Conservation (phyloP, 176 grass and related monocot genomes). For the Raddia guianensis region DNA sequence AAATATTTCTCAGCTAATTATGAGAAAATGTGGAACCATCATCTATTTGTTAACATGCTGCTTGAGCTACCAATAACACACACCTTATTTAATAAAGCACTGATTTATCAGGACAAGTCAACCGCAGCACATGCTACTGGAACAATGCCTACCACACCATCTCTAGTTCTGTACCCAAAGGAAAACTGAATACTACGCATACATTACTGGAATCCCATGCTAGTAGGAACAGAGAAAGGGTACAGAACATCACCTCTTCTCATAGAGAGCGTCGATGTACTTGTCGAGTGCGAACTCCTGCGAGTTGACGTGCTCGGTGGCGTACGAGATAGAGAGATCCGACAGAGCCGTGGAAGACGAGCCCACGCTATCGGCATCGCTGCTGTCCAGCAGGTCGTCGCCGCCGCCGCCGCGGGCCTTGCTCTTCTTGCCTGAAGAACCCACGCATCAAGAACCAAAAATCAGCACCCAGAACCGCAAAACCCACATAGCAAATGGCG, state of each 20-base stretch:
- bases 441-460: conserved; percentile 18
- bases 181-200: background rate
- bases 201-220: background rate
- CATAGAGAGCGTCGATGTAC: conserved; percentile 85
- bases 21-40: background rate
- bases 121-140: background rate
- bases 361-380: conserved; percentile 85
- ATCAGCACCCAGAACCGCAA: background rate
- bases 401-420: conserved; percentile 46
- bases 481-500: background rate
- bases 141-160: background rate
- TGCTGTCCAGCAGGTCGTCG: conserved; percentile 81
- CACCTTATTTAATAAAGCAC: background rate
- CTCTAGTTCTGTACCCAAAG: background rate
- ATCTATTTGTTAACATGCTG: background rate
- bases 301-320: conserved; percentile 69
- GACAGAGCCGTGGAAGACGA: conserved; percentile 51
- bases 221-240: background rate
- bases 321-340: conserved; percentile 65
- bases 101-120: background rate
- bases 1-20: background rate
- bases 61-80: background rate
- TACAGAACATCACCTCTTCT: conserved; percentile 70
- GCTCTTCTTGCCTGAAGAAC: conserved; percentile 48
- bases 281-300: conserved; percentile 82